phyloP scores from a whole-genome alignment of 23 red algal species.

The Porphyridium purpureum region DNA sequence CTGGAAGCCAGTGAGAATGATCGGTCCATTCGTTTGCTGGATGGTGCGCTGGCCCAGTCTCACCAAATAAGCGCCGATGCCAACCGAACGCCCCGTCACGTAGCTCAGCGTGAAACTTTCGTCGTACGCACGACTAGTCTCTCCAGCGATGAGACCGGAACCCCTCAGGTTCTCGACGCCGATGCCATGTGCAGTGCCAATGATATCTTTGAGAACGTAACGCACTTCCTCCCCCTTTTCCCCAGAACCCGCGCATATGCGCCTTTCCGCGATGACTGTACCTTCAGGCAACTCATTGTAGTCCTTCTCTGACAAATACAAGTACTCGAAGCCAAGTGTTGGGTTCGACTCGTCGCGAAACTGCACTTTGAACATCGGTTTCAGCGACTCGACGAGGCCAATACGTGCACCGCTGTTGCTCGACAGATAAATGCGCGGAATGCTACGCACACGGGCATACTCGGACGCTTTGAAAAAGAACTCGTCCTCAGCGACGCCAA shows the following conservation, averaged over 20 bases:
- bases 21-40: constrained; percentile 77
- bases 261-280: background rate
- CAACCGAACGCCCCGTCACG: constrained; percentile 81
- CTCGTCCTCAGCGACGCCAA: constrained; percentile 69
- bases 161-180: constrained; percentile 98
- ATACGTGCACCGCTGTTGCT: constrained; percentile 93
- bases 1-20: constrained; percentile 94
- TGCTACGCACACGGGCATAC: constrained; percentile 46
- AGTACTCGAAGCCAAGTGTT: constrained; percentile 51
- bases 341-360: constrained; percentile 60
- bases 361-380: constrained; percentile 53
- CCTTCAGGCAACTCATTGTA: background rate
- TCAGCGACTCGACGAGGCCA: constrained; percentile 81
- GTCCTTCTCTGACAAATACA: constrained; percentile 38
- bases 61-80: constrained; percentile 98
- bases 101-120: constrained; percentile 90
- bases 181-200: constrained; percentile 68
- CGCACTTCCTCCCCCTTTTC: background rate
- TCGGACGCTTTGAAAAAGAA: constrained; percentile 62
- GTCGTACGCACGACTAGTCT: constrained; percentile 85
- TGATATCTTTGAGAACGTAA: constrained; percentile 40
- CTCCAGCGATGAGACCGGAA: constrained; percentile 78
- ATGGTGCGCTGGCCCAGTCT: constrained; percentile 95
- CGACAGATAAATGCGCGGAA: constrained; percentile 85
- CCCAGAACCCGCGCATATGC: constrained; percentile 3